These are phyloP conservation scores for Talaromyces ruber DNA, from an alignment of 495 filamentous ascomycete species.

Conservation along the genomic window DNA sequence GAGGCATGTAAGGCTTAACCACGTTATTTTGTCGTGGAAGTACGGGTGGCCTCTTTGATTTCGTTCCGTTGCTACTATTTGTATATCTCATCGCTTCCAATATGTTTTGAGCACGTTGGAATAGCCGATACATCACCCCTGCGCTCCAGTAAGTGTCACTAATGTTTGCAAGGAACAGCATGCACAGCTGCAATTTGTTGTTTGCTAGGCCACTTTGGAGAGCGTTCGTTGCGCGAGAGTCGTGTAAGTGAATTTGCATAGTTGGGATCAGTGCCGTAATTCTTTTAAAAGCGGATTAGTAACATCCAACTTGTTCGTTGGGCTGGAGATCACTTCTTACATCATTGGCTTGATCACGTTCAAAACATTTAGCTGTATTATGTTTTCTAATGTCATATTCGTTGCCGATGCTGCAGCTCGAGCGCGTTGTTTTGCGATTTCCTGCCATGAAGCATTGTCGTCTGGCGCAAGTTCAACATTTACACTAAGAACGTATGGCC, in stretches of 20 bases:
- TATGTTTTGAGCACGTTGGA: neutral
- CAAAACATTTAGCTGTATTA: neutral
- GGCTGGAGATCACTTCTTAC: neutral
- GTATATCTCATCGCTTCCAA: too few species aligned
- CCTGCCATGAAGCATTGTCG: too few species aligned
- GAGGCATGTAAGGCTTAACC: too few species aligned
- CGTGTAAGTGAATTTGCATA: conserved; percentile 1
- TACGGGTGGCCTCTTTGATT: too few species aligned
- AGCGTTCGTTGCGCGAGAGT: neutral
- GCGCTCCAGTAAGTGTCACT: conserved; percentile 1
- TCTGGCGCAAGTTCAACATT: too few species aligned
- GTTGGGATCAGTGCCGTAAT: conserved; percentile 1
- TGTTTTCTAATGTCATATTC: neutral
- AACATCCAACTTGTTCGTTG: neutral
- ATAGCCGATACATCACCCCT: neutral
- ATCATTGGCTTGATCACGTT: neutral
- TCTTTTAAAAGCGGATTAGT: neutral
- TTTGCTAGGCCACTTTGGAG: neutral
- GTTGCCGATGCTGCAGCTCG: neutral
- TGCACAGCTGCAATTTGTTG: neutral
- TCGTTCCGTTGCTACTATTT: too few species aligned
- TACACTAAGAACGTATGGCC: too few species aligned
- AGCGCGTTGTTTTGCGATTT: neutral
- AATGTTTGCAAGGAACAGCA: neutral
- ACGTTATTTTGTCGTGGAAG: too few species aligned